phyloP scores from a whole-genome alignment of 257 asterid species.

The Perilla frutescens region DNA sequence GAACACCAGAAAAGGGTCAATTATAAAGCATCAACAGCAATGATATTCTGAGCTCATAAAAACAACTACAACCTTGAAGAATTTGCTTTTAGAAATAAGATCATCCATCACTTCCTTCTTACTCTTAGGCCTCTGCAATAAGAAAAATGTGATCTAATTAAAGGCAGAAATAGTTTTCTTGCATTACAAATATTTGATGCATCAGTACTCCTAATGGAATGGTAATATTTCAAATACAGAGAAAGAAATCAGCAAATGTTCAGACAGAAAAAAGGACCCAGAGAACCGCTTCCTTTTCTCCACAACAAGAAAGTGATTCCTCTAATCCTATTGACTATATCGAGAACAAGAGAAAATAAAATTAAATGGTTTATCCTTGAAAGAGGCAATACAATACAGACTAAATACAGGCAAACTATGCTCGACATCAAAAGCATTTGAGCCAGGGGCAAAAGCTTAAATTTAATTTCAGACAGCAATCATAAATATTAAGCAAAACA shows the following conservation, averaged over 20 bases:
- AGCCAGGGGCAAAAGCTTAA: conserved; percentile 6
- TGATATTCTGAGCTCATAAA: conserved; percentile 24
- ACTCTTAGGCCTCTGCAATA: conserved; percentile 80
- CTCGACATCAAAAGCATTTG: neutral
- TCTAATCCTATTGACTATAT: neutral
- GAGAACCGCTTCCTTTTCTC: neutral
- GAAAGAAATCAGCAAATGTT: neutral
- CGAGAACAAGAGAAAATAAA: neutral
- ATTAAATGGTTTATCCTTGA: neutral
- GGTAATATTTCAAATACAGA: neutral
- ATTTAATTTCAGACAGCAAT: neutral
- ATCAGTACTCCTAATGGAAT: too few relatives aligned
- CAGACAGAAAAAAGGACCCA: neutral
- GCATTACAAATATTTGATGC: neutral
- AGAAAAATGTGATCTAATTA: conserved; percentile 32
- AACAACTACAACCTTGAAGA: conserved; percentile 72
- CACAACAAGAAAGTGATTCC: neutral
- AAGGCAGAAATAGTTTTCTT: conserved; percentile 25
- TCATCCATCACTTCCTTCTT: conserved; percentile 98
- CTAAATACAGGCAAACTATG: neutral
- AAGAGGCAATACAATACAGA: neutral
- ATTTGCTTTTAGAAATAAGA: conserved; percentile 85
- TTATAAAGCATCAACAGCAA: conserved; percentile 19
- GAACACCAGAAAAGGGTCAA: neutral
- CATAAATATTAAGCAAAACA: neutral